Conservation (phyloP, 2,329 filamentous ascomycete species). For the Cladosporium sp. region DNA sequence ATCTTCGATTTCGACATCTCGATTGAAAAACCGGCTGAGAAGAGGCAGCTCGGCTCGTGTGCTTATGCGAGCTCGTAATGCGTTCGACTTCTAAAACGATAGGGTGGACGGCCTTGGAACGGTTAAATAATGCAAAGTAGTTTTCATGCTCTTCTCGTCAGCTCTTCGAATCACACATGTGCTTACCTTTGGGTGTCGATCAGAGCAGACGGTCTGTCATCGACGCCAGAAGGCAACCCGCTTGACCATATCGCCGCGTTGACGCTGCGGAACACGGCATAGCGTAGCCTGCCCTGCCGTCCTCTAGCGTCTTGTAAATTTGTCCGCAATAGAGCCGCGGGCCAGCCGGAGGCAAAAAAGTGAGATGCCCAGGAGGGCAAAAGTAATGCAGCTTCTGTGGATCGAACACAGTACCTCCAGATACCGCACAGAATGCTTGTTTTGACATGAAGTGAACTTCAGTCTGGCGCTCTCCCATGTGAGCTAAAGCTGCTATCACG, state of each 20-base stretch:
- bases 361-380: neutral
- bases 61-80: conserved; percentile 48
- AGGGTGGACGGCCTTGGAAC: too few species aligned
- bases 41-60: conserved; percentile 64
- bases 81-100: too few species aligned
- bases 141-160: too few species aligned
- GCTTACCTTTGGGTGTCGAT: too few species aligned
- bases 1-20: conserved; percentile 93
- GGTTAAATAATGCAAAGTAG: too few species aligned
- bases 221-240: too few species aligned
- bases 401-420: conserved; percentile 35
- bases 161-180: too few species aligned
- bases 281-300: too few species aligned
- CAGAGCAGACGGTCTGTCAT: too few species aligned
- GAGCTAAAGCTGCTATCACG: conserved; percentile 28
- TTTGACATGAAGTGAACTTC: conserved; percentile 21
- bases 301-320: too few species aligned
- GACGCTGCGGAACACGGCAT: too few species aligned
- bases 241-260: too few species aligned
- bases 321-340: neutral
- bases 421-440: conserved; percentile 25
- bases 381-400: conserved; percentile 28
- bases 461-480: conserved; percentile 35
- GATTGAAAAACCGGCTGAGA: conserved; percentile 55
- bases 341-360: neutral